Evolutionary conservation across 345 rosid species (phyloP).

Genomic region (Sisymbrium irio): DNA sequence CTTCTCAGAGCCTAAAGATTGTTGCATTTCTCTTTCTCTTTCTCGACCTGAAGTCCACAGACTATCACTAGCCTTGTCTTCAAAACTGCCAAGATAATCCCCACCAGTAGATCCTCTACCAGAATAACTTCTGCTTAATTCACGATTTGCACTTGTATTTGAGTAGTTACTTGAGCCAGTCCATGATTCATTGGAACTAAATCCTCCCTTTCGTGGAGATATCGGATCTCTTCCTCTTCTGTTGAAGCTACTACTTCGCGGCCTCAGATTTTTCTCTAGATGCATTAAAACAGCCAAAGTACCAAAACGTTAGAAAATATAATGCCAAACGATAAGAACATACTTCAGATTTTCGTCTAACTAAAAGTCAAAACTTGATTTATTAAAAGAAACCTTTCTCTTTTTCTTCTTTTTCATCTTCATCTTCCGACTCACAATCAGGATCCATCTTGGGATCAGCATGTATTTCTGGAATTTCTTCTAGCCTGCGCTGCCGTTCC

Average conservation of each 20-base stretch:
- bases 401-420: constrained; percentile 58
- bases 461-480: constrained; percentile 94
- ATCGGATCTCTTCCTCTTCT: constrained; percentile 76
- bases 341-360: background rate
- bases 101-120: constrained; percentile 53
- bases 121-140: constrained; percentile 61
- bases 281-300: constrained; percentile 30
- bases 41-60: constrained; percentile 56
- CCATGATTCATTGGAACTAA: constrained; percentile 60
- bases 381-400: constrained; percentile 55
- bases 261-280: constrained; percentile 57
- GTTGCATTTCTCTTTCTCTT: constrained; percentile 57
- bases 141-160: constrained; percentile 48
- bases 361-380: background rate
- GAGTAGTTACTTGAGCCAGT: constrained; percentile 58
- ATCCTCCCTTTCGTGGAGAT: constrained; percentile 71
- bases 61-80: constrained; percentile 50
- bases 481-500: constrained; percentile 91
- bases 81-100: constrained; percentile 54
- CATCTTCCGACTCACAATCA: constrained; percentile 84
- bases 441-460: constrained; percentile 99
- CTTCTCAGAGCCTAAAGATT: constrained; percentile 52
- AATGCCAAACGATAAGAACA: constrained; percentile 3
- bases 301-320: constrained; percentile 6
- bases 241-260: constrained; percentile 62